Conservation (phyloP, 805 yeast genomes). For the Teunomyces panamensis region DNA sequence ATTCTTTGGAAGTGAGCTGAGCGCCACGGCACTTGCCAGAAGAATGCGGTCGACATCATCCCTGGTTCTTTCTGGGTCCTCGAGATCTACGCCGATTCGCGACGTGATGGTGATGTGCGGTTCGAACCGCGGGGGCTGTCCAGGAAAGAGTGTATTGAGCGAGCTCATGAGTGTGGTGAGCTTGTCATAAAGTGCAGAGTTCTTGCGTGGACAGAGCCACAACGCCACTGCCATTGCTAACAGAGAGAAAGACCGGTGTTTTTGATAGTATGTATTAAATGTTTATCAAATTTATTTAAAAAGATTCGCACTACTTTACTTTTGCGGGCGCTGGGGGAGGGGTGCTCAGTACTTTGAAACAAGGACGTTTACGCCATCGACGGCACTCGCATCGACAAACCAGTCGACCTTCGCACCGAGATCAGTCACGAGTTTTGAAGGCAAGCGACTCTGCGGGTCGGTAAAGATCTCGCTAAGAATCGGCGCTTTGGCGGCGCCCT, state of each 20-base stretch:
- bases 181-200: conserved; percentile 53
- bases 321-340: no score
- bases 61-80: conserved; percentile 33
- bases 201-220: conserved; percentile 71
- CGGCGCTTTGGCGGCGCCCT: conserved; percentile 80
- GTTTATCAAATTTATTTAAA: no score
- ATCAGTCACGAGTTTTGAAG: conserved; percentile 72
- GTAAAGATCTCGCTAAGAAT: conserved; percentile 70
- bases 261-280: conserved; percentile 10
- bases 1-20: conserved; percentile 37
- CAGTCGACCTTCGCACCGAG: conserved; percentile 57
- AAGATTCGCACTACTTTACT: no score
- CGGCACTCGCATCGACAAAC: conserved; percentile 83
- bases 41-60: conserved; percentile 60
- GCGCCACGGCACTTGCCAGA: conserved; percentile 57
- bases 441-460: conserved; percentile 48
- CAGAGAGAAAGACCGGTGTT: background rate
- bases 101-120: conserved; percentile 79
- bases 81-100: conserved; percentile 45
- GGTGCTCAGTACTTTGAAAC: conserved; percentile 28
- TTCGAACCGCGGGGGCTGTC: conserved; percentile 59
- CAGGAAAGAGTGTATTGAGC: conserved; percentile 67
- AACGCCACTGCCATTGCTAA: conserved; percentile 48
- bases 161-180: conserved; percentile 60
- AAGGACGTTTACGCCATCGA: conserved; percentile 54